Evolutionary conservation across 2,329 filamentous ascomycete genomes (phyloP), one percentile per base, ranked within the genome.

Genomic region (Pseudopithomyces maydicus): DNA sequence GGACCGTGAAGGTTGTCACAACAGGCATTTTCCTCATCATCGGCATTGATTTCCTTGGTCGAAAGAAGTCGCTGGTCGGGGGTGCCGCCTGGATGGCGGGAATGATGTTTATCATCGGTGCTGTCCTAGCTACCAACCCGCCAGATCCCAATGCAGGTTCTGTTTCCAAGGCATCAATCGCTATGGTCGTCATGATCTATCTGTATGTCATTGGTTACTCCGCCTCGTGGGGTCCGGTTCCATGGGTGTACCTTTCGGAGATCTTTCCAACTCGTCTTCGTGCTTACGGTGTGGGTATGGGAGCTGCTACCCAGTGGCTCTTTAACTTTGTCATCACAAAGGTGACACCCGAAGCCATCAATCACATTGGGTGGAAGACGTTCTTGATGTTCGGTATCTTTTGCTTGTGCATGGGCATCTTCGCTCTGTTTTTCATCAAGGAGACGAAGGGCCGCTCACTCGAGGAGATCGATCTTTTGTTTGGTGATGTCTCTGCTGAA

Each of bases 141-240:
- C 75, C 73, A 2, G 55, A 74, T 32, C 23, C 64, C 5, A 61
- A 64, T 14, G 46, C 67, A 11, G 57, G 52, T 20, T 59, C 52
- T 11, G 70, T 76, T 47, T 76, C 74, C 1, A 51, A 57, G 2
- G 87, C 88, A 0, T 89, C 88, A 1, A 92, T 89, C 88, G 89
- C 78, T 2, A 83, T 87, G 0, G 87, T 83, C 12, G 78, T 67
- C 55, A 88, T 90, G 83, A 85, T 89, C 15, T 91, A 88, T 88
- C 80, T 91, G 0, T 91, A 89, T 63, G 85, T 90, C 23, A 79
- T 90, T 20, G 84, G 89, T 73, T 92, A 91, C 68, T 89, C 87
- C 19, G 90, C 90, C 68, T 86, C 83, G 0, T 92, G 88, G 89
- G 88, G 88, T 0, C 88, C 88, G 2, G 88, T 85, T 64, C 83